Conservation (phyloP, 257 asterid species). For the Solanum pennellii region DNA sequence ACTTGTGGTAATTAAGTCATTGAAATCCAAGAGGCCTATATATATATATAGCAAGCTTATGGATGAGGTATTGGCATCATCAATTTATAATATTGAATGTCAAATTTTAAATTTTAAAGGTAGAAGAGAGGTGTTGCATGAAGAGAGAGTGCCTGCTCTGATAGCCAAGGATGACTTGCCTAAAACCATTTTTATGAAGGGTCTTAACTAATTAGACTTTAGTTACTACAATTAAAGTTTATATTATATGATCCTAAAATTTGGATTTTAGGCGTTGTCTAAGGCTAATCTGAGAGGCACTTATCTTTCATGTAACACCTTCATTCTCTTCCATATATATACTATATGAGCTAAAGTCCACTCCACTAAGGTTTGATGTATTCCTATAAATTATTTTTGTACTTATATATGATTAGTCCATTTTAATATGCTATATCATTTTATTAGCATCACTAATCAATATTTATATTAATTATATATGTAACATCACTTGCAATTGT, state of each 20-base stretch:
- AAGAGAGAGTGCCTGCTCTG: slow-evolving; percentile 32
- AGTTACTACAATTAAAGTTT: neutral
- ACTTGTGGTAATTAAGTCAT: neutral
- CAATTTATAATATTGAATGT: neutral
- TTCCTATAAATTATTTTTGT: neutral
- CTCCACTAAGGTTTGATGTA: neutral
- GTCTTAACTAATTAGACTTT: neutral
- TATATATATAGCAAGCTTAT: neutral
- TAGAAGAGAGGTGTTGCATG: slow-evolving; percentile 38
- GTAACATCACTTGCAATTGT: neutral
- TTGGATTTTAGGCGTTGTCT: slow-evolving; percentile 33
- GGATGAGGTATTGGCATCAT: neutral
- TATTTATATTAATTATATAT: neutral
- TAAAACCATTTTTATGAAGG: slow-evolving; percentile 4
- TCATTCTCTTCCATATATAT: slow-evolving; percentile 5
- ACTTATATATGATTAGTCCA: neutral
- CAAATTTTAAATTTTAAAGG: neutral
- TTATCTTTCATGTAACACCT: slow-evolving; percentile 28
- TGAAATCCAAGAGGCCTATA: neutral
- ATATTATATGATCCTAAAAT: neutral
- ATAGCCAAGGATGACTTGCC: slow-evolving; percentile 73
- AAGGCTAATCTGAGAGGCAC: slow-evolving; percentile 28
- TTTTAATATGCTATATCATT: neutral
- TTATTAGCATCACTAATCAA: neutral
- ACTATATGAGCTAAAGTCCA: neutral